Evolutionary conservation across 179 eudicot genomes (phyloP).

Genomic region (Patellifolia procumbens): DNA sequence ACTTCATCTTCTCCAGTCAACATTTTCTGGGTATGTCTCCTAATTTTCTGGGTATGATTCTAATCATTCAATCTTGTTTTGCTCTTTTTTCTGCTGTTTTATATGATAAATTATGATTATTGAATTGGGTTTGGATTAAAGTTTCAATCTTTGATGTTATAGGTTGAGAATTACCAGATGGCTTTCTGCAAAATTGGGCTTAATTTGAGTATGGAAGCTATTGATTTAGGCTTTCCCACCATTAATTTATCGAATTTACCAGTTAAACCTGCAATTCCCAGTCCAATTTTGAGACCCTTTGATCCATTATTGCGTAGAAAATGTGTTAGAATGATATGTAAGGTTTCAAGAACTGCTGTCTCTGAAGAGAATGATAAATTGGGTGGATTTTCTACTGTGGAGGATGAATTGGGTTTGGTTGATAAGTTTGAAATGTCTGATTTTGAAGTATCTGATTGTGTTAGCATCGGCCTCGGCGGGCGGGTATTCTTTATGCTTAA

Average conservation of each 20-base stretch:
- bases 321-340: conserved; percentile 27
- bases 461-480: conserved; percentile 88
- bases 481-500: conserved; percentile 51
- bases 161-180: conserved; percentile 35
- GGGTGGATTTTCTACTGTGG: conserved; percentile 32
- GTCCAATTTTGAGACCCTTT: conserved; percentile 14
- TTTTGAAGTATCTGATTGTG: conserved; percentile 64
- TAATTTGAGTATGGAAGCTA: conserved; percentile 29
- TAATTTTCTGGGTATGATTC: conserved; percentile 27
- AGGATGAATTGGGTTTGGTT: conserved; percentile 73
- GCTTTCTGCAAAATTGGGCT: conserved; percentile 35
- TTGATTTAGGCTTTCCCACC: conserved; percentile 33
- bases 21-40: not conserved
- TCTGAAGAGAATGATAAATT: conserved; percentile 43
- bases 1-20: conserved; percentile 16
- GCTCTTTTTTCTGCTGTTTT: not conserved
- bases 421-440: conserved; percentile 76
- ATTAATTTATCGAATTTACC: conserved; percentile 26
- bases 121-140: conserved; percentile 12
- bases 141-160: conserved; percentile 18
- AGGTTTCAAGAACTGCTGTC: conserved; percentile 32
- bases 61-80: not conserved
- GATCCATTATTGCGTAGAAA: conserved; percentile 21
- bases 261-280: conserved; percentile 19
- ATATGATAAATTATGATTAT: not conserved